Base-by-base conservation (phyloP, 2,329 filamentous ascomycete species). In the Phialophora chinensis region DNA sequence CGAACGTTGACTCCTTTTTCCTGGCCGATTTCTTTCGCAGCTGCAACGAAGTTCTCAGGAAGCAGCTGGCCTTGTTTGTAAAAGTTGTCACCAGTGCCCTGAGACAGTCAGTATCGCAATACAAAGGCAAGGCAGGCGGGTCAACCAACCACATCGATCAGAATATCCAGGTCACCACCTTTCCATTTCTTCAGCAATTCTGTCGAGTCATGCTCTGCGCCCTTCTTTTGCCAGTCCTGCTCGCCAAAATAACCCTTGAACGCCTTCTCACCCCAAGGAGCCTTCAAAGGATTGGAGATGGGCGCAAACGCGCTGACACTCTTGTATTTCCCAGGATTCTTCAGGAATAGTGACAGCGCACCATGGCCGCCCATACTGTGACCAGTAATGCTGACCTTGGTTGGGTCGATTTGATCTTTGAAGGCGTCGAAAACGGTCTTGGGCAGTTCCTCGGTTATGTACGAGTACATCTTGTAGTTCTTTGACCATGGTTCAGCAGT, bases 331-430 rank as follows among this genome's bases (percentile, higher is more conserved):
- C 91, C 92, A 0, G 95, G 93, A 80, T 98, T 90, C 83, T 92
- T 94, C 60, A 99, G 85, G 83, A 91, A 98, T 73, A 98, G 81
- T 54, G 93, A 97, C 73, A 99, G 83, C 53, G 95, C 95, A 69
- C 95, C 95, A 79, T 99, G 95, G 0, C 95, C 95, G 72, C 95
- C 95, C 95, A 99, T 99, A 74, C 90, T 93, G 82, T 99, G 95
- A 5, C 95, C 95, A 49, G 91, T 92, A 74, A 99, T 95, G 78
- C 89, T 90, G 63, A 97, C 88, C 49, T 90, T 85, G 31, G 75
- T 79, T 0, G 79, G 75, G 78, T 98, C 94, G 33, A 99, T 83
- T 75, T 87, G 84, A 33, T 86, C 83, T 53, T 61, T 61, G 80
- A 93, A 96, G 29, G 86, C 84, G 33, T 79, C 79, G 79, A 93